Percentiles rank a stretch among this genome's conserved stretches.
Conservation (phyloP, 2,329 filamentous ascomycete species). For the Talaromyces sp. region DNA sequence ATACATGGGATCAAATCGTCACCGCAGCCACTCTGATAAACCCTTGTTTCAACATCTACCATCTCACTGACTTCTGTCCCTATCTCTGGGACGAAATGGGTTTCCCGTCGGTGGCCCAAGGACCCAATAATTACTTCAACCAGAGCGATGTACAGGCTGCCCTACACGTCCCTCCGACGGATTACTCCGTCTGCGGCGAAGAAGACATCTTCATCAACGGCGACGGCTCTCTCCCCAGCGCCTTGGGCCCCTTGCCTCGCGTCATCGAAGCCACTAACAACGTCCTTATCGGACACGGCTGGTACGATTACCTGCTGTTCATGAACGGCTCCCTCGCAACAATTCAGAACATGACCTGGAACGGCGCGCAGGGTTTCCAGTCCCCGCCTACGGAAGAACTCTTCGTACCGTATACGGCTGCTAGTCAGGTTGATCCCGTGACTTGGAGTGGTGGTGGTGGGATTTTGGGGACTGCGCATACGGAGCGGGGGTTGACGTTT, state of each 20-base stretch:
- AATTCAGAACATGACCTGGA: conserved; percentile 84
- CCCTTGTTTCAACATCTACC: conserved; percentile 78
- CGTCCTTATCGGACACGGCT: conserved; percentile 72
- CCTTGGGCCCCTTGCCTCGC: conserved; percentile 52
- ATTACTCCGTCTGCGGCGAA: conserved; percentile 34
- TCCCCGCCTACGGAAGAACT: conserved; percentile 61
- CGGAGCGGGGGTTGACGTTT: conserved; percentile 60
- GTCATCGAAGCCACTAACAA: conserved; percentile 72
- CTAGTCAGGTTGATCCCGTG: conserved; percentile 35
- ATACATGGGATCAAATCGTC: conserved; percentile 57
- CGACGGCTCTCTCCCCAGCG: conserved; percentile 50
- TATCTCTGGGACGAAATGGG: conserved; percentile 67
- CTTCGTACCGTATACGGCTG: conserved; percentile 54
- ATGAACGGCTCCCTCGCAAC: conserved; percentile 69
- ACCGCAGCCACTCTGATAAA: conserved; percentile 59
- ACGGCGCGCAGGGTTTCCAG: conserved; percentile 70
- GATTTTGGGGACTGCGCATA: conserved; percentile 67
- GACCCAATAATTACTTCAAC: conserved; percentile 67
- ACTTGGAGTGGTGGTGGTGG: conserved; percentile 62
- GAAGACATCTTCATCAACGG: conserved; percentile 43
- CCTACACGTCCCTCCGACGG: conserved; percentile 55
- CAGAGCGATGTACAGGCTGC: conserved; percentile 67
- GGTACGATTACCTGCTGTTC: conserved; percentile 69
- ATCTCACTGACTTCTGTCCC: conserved; percentile 70
- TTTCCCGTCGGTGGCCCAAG: conserved; percentile 59